A percentile compares a stretch with the other conserved stretches of the same genome.
phyloP scores from a whole-genome alignment of 148 eudicot genomes.

The Vaccinium vitisidaea region DNA sequence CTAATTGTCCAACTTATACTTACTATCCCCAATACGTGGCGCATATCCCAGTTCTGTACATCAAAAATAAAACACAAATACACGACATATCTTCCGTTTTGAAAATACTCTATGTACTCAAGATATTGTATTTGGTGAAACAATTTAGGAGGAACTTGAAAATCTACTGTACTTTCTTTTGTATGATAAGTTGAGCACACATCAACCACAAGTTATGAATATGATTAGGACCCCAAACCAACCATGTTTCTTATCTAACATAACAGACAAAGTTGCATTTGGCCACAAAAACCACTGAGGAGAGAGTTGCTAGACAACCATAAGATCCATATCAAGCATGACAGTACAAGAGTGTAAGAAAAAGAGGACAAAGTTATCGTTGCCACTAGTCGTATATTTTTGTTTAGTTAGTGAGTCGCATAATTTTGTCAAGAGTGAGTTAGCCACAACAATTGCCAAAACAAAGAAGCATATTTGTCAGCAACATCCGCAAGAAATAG shows the following conservation, averaged over 20 bases:
- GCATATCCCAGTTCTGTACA: background rate
- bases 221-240: constrained; percentile 2
- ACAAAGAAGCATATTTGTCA: background rate
- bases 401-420: too few species aligned
- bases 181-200: background rate
- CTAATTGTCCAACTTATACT: background rate
- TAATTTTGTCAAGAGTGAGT: too few species aligned
- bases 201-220: background rate
- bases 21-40: background rate
- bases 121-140: background rate
- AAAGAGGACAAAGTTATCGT: background rate
- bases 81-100: background rate
- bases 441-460: background rate
- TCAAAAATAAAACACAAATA: background rate
- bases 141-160: background rate
- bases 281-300: background rate
- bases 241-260: background rate
- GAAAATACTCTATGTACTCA: background rate
- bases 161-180: background rate
- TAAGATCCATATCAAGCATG: background rate
- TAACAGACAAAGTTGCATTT: background rate
- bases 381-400: background rate
- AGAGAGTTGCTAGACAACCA: background rate
- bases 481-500: background rate
- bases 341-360: background rate